phyloP scores from a whole-genome alignment of 176 grass and related monocot species.

The Avena insularis region DNA sequence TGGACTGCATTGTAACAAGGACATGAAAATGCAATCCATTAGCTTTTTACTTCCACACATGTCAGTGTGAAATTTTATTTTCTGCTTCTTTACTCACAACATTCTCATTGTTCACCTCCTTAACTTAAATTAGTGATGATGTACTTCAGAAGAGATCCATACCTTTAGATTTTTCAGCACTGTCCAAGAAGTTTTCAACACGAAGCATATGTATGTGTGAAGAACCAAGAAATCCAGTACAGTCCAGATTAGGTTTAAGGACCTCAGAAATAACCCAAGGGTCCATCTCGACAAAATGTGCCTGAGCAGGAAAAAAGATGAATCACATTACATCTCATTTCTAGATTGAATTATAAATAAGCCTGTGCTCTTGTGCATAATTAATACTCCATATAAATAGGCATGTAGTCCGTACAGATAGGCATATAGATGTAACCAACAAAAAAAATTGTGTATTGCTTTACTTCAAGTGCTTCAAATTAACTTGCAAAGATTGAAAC shows the following conservation, averaged over 20 bases:
- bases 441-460: background rate
- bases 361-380: background rate
- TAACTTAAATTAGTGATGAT: slow-evolving; percentile 9
- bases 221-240: slow-evolving; percentile 84
- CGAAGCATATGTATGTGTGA: slow-evolving; percentile 84
- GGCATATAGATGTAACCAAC: background rate
- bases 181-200: slow-evolving; percentile 83
- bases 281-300: slow-evolving; percentile 97
- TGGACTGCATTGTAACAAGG: background rate
- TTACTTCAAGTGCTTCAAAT: slow-evolving; percentile 10
- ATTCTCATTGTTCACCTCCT: background rate
- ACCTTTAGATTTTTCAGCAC: slow-evolving; percentile 76
- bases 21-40: background rate
- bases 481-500: slow-evolving; percentile 1
- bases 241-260: slow-evolving; percentile 77
- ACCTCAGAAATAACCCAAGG: slow-evolving; percentile 91
- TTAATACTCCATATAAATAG: background rate
- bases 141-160: slow-evolving; percentile 2
- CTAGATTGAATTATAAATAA: background rate
- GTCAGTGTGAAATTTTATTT: background rate
- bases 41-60: slow-evolving; percentile 2
- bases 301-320: slow-evolving; percentile 50
- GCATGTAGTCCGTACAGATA: background rate
- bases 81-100: background rate
- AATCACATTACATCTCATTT: slow-evolving; percentile 3